Conservation (phyloP, 768 basidiomycete species). For the Termitomyces sp. region DNA sequence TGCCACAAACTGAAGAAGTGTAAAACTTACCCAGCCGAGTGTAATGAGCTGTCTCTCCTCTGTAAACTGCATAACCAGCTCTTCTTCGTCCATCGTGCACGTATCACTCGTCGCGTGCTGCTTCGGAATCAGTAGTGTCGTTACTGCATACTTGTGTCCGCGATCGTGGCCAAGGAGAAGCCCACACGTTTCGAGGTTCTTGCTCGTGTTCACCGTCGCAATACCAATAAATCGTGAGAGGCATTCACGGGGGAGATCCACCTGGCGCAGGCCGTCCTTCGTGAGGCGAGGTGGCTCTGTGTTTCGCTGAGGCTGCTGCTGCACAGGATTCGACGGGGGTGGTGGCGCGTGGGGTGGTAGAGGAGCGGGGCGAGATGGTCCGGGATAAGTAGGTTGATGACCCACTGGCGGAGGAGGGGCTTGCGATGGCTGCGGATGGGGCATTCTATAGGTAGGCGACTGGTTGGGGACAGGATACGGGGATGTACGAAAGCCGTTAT, state of each 20-base stretch:
- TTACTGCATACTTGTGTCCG: slow-evolving; percentile 41
- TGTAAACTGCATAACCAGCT: slow-evolving; percentile 81
- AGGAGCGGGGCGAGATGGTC: slow-evolving; percentile 24
- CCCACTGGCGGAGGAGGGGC: slow-evolving; percentile 10
- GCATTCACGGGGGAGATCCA: slow-evolving; percentile 69
- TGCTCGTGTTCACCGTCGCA: slow-evolving; percentile 73
- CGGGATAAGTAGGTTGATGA: slow-evolving; percentile 17
- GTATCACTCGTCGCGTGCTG: slow-evolving; percentile 88
- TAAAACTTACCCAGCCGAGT: slow-evolving; percentile 77
- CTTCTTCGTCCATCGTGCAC: slow-evolving; percentile 91
- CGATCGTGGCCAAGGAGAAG: slow-evolving; percentile 75
- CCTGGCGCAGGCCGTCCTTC: slow-evolving; percentile 43
- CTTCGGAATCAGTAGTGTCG: slow-evolving; percentile 82
- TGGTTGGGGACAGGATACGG: neutral
- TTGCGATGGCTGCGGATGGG: slow-evolving; percentile 9
- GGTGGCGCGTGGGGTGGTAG: slow-evolving; percentile 18
- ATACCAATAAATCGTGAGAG: slow-evolving; percentile 75
- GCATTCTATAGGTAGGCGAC: neutral
- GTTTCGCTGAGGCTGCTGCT: neutral
- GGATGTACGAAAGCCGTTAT: neutral
- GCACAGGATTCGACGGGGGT: neutral
- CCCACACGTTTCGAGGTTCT: slow-evolving; percentile 86
- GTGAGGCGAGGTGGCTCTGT: slow-evolving; percentile 9
- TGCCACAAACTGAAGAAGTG: no score
- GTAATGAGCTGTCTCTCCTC: slow-evolving; percentile 80